Evolutionary conservation across 176 grass and related monocot species (phyloP).

Genomic region (Panicum miliaceum): DNA sequence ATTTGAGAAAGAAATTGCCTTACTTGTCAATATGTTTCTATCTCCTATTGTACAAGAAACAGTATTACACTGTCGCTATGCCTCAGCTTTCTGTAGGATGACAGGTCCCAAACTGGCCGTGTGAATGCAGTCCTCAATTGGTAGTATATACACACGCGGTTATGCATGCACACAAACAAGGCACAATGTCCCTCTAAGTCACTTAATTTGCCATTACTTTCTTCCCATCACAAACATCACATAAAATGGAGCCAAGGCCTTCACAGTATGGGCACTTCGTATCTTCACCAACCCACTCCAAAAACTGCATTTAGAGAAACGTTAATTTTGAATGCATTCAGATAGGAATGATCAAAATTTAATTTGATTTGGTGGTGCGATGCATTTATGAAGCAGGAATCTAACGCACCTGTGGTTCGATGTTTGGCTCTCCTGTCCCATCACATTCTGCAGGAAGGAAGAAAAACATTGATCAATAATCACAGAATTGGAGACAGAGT

Average conservation of each 20-base stretch:
- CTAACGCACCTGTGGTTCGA: constrained; percentile 77
- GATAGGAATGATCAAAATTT: neutral
- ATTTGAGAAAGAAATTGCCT: neutral
- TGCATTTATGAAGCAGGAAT: constrained; percentile 12
- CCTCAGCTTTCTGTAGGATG: constrained; percentile 12
- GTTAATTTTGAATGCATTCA: constrained; percentile 4
- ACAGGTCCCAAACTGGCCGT: constrained; percentile 1
- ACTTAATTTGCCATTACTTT: constrained; percentile 49
- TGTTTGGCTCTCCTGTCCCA: constrained; percentile 81
- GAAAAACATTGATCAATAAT: neutral
- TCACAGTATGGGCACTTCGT: constrained; percentile 87
- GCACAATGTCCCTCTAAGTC: neutral
- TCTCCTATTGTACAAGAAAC: constrained; percentile 40
- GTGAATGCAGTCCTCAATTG: constrained; percentile 6
- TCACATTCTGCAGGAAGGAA: constrained; percentile 76
- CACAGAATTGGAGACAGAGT: neutral
- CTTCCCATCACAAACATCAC: constrained; percentile 81
- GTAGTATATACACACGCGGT: constrained; percentile 21
- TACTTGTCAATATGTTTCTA: constrained; percentile 17
- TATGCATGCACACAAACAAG: constrained; percentile 9
- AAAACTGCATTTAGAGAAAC: constrained; percentile 63
- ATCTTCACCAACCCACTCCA: constrained; percentile 94
- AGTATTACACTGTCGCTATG: neutral
- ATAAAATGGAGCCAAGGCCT: constrained; percentile 71
- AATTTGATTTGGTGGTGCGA: neutral